Conservation (phyloP, 2,329 filamentous ascomycete species). For the Xylaria sp. region DNA sequence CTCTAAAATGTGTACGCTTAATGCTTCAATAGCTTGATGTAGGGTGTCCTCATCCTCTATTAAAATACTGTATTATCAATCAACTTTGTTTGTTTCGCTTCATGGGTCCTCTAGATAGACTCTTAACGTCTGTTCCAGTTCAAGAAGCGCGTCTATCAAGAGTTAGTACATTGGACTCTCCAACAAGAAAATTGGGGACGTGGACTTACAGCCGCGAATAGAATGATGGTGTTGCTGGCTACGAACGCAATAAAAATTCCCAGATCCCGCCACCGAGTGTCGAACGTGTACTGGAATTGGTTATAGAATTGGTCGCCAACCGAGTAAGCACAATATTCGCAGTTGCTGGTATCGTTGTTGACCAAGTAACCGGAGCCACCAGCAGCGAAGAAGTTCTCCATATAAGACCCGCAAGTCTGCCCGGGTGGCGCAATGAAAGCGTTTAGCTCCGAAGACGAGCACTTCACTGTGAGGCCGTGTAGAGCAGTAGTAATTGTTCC, state of each 20-base stretch:
- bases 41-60: constrained; percentile 20
- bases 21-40: constrained; percentile 16
- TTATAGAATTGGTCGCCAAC: constrained; percentile 83
- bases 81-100: background rate
- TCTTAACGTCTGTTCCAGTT: constrained; percentile 63
- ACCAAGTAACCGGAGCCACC: constrained; percentile 79
- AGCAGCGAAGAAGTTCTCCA: constrained; percentile 72
- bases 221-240: constrained; percentile 76
- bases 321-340: constrained; percentile 84
- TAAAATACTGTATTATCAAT: constrained; percentile 21
- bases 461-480: constrained; percentile 71
- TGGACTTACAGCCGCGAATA: constrained; percentile 62
- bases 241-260: constrained; percentile 83
- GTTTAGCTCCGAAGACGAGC: constrained; percentile 70
- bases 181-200: background rate
- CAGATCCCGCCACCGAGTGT: constrained; percentile 80
- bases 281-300: constrained; percentile 72
- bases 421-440: constrained; percentile 72
- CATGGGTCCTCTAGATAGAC: background rate
- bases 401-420: constrained; percentile 79
- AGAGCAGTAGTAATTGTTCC: constrained; percentile 84
- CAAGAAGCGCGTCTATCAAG: constrained; percentile 58
- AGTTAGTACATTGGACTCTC: constrained; percentile 33
- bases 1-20: constrained; percentile 22
- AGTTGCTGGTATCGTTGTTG: constrained; percentile 71